Base-by-base conservation (phyloP, 805 yeast genomes). In the Myxozyma lipomycoides region DNA sequence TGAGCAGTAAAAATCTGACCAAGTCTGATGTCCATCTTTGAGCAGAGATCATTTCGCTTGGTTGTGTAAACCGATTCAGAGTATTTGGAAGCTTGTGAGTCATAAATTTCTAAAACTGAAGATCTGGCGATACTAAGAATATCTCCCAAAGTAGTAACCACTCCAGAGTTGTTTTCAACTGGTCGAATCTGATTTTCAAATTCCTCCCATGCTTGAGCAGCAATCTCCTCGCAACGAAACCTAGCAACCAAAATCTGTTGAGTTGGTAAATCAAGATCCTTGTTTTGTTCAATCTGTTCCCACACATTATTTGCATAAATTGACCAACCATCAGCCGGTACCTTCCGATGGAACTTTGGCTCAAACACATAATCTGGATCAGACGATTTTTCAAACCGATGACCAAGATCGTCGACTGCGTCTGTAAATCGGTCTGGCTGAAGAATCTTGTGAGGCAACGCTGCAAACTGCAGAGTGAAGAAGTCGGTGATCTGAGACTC, bases 241-340 rank as follows among this genome's bases (percentile, higher is more conserved):
- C 93, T 79, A 5, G 98, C 95, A 22, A 93, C 98, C 52, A 93
- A 73, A 28, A 87, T 86, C 67, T 93, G 98, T 65, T 93, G 98
- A 1, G 98, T 90, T 24, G 98, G 98, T 58, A 93, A 75, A 69
- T 93, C 98, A 56, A 93, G 77, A 66, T 93, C 98, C 68, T 88
- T 90, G 70, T 93, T 93, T 55, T 77, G 75, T 66, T 88, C 95
- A 62, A 93, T 93, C 68, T 88, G 96, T 45, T 86, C 83, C 98
- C 98, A 93, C 59, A 95, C 83, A 63, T 83, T 85, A 48, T 81
- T 83, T 1, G 96, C 89, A 62, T 93, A 93, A 66, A 89, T 69
- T 3, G 91, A 78, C 98, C 98, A 93, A 22, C 97, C 98, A 69
- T 93, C 98, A 46, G 91, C 75, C 9, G 98, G 98, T 49, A 93